Conservation (phyloP, 345 rosid species). For the Eucalyptus tenuipes region DNA sequence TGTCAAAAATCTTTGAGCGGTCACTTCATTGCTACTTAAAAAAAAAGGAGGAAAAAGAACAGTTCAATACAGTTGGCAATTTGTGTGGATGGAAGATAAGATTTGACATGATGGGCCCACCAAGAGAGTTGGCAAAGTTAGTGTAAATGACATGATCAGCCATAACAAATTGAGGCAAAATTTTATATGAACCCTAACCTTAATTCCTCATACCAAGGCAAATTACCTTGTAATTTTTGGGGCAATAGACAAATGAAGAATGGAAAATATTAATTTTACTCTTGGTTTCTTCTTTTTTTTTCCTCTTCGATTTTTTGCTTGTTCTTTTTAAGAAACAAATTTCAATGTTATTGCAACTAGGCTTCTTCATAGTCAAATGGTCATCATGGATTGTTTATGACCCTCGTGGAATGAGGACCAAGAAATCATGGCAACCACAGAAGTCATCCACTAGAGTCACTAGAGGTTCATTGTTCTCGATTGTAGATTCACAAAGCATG, state of each 20-base stretch:
- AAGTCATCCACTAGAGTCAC: slow-evolving; percentile 14
- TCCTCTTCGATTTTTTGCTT: no score
- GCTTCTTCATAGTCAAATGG: slow-evolving; percentile 81
- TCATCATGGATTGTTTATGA: slow-evolving; percentile 85
- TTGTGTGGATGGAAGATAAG: neutral
- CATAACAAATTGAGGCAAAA: neutral
- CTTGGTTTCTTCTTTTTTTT: neutral
- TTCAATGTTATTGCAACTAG: slow-evolving; percentile 64
- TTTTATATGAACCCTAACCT: neutral
- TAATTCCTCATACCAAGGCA: neutral
- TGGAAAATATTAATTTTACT: neutral
- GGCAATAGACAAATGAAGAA: neutral
- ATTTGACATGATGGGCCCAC: neutral
- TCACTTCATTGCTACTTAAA: no score
- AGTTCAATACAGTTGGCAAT: neutral
- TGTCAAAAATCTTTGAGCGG: fast-evolving
- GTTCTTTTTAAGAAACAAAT: neutral
- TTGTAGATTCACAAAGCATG: neutral
- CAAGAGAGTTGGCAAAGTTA: neutral
- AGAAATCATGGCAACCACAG: slow-evolving; percentile 20
- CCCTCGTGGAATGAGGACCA: slow-evolving; percentile 27
- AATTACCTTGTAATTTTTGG: neutral
- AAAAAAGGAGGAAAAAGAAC: no score
- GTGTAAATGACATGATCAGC: neutral
- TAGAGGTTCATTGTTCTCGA: slow-evolving; percentile 42